Base-by-base conservation (phyloP, 257 asterid genomes). In the Solanum dulcamara region DNA sequence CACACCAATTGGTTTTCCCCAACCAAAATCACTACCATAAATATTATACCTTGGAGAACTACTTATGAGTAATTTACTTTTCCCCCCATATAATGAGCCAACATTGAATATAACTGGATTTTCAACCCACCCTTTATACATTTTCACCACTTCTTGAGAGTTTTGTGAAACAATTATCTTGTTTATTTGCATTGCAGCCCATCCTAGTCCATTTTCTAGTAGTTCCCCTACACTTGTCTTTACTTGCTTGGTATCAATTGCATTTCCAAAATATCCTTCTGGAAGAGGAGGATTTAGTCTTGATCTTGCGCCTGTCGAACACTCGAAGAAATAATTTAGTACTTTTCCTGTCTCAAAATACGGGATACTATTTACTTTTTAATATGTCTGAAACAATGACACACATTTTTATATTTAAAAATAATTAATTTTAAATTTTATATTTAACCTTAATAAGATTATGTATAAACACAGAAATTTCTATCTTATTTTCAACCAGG, bases 41-140 rank as follows among this genome's bases (percentile, higher is more conserved):
- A 93, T 83, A 26, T 90, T 72, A 37, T 88, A 88, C 28, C 93
- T 84, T 6, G 95, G 94, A 4, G 95, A 93, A 60, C 90, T 91
- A 51, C 88, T 85, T 1, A 91, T 86, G 0, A 81, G 40, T 26
- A 89, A 85, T 7, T 18, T 38, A 62, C 3, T 60, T 35, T 87
- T 89, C 0, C 48, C 71, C 15, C 77, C 84, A 6, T 81, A 84
- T 2, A 80, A 9, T 0, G 37, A 40, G 4, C 80, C 75, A 9
- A 80, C 83, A 2, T 59, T 50, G 20, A 67, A 20, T 10, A 91
- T 57, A 10, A 10, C 26, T 1, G 96, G 93, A 10, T 86, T 81
- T 81, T 88, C 79, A 1, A 84, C 85, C 93, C 93, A 93, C 7
- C 48, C 30, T 40, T 6, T 20, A 66, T 79, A 90, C 33, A 81